These are phyloP conservation scores for Hypocrella siamensis DNA, from an alignment of 2,329 filamentous ascomycete species.

Conservation along the genomic window DNA sequence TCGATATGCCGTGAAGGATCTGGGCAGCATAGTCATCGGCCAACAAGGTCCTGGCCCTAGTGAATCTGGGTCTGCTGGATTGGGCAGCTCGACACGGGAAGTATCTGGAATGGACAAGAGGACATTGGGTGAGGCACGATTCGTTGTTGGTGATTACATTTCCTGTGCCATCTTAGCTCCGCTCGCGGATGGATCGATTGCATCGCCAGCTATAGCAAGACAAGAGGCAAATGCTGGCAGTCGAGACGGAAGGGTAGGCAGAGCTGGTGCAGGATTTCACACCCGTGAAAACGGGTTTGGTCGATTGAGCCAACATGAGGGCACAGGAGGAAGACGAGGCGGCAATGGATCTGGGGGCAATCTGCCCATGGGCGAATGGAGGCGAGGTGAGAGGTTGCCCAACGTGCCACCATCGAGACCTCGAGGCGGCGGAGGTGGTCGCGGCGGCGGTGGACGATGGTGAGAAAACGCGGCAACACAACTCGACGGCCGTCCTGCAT, in stretches of 20 bases:
- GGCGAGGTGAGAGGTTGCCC: constrained; percentile 47
- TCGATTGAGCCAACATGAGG: constrained; percentile 19
- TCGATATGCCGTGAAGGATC: constrained; percentile 61
- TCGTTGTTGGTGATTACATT: constrained; percentile 81
- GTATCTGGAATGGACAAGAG: constrained; percentile 55
- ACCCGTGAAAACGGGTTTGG: constrained; percentile 13
- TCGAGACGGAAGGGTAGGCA: constrained; percentile 7
- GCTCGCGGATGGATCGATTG: constrained; percentile 56
- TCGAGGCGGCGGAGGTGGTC: constrained; percentile 10
- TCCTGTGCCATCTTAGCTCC: constrained; percentile 70
- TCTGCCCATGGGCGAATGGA: constrained; percentile 45
- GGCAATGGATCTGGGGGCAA: constrained; percentile 19
- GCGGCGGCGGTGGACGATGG: constrained; percentile 11
- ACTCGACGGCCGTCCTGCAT: background rate
- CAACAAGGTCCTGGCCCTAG: constrained; percentile 31
- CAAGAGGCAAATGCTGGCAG: constrained; percentile 9
- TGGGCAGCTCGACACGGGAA: constrained; percentile 14
- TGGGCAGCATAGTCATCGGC: constrained; percentile 72
- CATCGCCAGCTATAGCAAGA: constrained; percentile 33
- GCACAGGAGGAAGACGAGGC: constrained; percentile 22
- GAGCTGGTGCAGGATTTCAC: constrained; percentile 11
- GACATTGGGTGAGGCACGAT: constrained; percentile 61
- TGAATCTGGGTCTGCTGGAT: constrained; percentile 21
- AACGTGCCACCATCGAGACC: constrained; percentile 24
- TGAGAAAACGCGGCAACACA: constrained; percentile 4